Base-by-base conservation (phyloP, 305 asterid genomes). In the Fraxinus baroniana region DNA sequence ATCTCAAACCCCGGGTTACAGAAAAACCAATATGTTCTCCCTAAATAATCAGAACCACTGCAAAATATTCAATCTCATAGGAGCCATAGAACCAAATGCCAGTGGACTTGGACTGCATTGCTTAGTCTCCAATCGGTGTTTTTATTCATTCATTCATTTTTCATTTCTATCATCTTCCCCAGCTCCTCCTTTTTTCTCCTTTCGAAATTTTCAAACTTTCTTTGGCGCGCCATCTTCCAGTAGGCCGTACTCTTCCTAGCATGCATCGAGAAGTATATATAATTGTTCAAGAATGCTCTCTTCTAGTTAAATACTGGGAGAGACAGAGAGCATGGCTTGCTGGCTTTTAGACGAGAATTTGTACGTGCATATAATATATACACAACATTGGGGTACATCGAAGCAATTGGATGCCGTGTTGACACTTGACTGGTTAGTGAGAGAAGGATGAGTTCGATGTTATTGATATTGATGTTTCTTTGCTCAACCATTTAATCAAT, bases 91-190 rank as follows among this genome's bases (percentile, higher is more conserved):
- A 87, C 83, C 83, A 84, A 84, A 76, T 79, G 89, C 91, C 85
- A 33, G 86, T 82, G 83, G 78, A 81, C 82, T 77, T 74, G 80
- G 78, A 74, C 83, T 68, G 74, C 77, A 82, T 85, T 85, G 83
- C 80, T 76, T 85, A 89, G 88, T 83, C 76, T 79, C 83, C 79
- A 74, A 83, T 83, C 80, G 76, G 84, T 80, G 72, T 66, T 80
- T 84, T 72, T 15, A 88, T 89, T 87, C 85, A 82, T 89, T 92
- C 87, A 81, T 90, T 91, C 91, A 85, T 90, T 89, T 85, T 7
- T 68, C 36, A 26, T 66, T 10, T 66, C 74, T 24, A 75, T 89
- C 82, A 78, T 66, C 33, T 64, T 64, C 32, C 33, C 2, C 33
- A 1, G 2, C 24, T 10, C 15, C 8, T 18, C 7, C 66, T 5